Percentiles rank a stretch among this genome's conserved stretches.
phyloP scores from a whole-genome alignment of 129 eudicot genomes.

The Kitagawia praeruptora region DNA sequence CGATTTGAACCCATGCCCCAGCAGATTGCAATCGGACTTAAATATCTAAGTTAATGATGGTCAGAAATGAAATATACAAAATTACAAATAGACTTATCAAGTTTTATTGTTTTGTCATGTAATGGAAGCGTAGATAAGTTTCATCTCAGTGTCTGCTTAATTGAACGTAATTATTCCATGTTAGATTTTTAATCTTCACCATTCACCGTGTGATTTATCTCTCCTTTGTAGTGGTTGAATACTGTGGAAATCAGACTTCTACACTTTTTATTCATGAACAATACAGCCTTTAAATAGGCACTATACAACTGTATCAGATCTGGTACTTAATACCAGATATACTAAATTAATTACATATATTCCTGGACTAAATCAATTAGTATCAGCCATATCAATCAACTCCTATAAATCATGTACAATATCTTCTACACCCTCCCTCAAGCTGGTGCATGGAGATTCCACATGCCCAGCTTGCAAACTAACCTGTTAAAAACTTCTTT shows the following conservation, averaged over 20 bases:
- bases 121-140: neutral
- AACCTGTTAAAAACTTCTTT: no score
- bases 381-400: neutral
- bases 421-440: neutral
- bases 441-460: no score
- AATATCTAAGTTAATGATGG: neutral
- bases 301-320: neutral
- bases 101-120: neutral
- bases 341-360: neutral
- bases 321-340: neutral
- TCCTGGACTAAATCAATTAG: neutral
- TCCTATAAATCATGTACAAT: neutral
- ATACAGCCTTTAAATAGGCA: neutral
- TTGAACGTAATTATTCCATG: neutral
- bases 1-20: neutral
- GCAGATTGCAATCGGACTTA: neutral
- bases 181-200: neutral
- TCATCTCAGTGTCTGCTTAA: neutral
- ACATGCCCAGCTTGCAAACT: no score
- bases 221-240: neutral
- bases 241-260: no score
- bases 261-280: neutral
- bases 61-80: neutral
- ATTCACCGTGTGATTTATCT: neutral
- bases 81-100: neutral